Evolutionary conservation across 192 early-diverging fungal species (phyloP).

Genomic region (Coemansia sp.): DNA sequence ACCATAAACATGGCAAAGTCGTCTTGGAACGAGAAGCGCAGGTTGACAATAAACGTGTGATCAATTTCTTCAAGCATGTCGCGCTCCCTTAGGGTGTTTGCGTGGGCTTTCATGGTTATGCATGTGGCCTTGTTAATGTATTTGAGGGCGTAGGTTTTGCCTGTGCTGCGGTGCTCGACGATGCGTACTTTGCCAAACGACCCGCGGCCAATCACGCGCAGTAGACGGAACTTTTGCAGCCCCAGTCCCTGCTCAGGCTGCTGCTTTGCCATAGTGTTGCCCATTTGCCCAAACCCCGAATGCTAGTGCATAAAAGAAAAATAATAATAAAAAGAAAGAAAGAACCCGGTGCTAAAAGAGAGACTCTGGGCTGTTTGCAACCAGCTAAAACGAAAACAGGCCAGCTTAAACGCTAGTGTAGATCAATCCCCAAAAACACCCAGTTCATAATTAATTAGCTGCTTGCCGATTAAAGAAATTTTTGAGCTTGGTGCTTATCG

Average conservation of each 20-base stretch:
- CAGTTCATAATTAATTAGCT: not conserved
- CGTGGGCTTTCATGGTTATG: constrained; percentile 78
- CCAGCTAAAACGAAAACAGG: too few relatives aligned
- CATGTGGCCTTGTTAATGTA: constrained; percentile 96
- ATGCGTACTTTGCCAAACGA: constrained; percentile 97
- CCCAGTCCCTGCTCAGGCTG: constrained; percentile 43
- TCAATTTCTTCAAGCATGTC: constrained; percentile 83
- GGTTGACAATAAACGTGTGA: constrained; percentile 81
- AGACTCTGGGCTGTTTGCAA: too few relatives aligned
- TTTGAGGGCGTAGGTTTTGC: constrained; percentile 87
- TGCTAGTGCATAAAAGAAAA: not conserved
- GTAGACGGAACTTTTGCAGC: constrained; percentile 83
- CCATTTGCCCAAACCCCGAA: constrained; percentile 20
- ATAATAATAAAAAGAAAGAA: not conserved
- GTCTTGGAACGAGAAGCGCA: constrained; percentile 95
- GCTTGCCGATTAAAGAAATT: not conserved
- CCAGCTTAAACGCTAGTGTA: too few relatives aligned
- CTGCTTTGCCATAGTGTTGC: constrained; percentile 45
- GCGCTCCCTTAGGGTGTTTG: constrained; percentile 90
- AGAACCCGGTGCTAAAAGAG: too few relatives aligned
- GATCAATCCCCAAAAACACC: too few relatives aligned
- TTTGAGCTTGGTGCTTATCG: not conserved
- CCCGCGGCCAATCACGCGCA: constrained; percentile 89
- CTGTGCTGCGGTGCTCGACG: constrained; percentile 80
- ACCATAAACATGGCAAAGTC: constrained; percentile 91